Conservation (phyloP, 2,329 filamentous ascomycete genomes). For the Penicillium sp. region DNA sequence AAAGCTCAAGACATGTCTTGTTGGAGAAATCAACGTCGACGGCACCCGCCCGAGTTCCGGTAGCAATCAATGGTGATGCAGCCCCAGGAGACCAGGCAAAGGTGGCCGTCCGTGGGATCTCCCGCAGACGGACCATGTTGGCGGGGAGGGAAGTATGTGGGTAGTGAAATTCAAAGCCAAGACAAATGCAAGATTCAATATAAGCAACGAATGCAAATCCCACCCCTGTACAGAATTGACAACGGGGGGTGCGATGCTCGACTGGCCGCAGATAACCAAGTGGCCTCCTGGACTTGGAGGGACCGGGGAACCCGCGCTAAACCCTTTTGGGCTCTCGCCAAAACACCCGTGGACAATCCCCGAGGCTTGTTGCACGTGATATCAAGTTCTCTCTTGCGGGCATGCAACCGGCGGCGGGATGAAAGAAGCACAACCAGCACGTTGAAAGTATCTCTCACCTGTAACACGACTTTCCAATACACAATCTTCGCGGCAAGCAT, state of each 20-base stretch:
- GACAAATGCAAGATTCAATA: slow-evolving; percentile 20
- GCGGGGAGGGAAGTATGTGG: slow-evolving; percentile 25
- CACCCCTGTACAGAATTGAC: slow-evolving; percentile 34
- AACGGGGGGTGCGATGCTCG: slow-evolving; percentile 35
- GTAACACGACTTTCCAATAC: background rate
- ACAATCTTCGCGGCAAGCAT: background rate
- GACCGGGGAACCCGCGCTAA: slow-evolving; percentile 34
- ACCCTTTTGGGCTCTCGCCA: slow-evolving; percentile 36
- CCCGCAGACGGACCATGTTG: slow-evolving; percentile 90
- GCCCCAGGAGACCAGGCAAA: slow-evolving; percentile 94
- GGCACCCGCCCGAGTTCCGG: slow-evolving; percentile 90
- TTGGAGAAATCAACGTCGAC: slow-evolving; percentile 97
- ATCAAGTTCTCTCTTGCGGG: slow-evolving; percentile 27
- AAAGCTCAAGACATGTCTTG: slow-evolving; percentile 93
- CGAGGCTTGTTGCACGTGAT: slow-evolving; percentile 34
- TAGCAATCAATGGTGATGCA: slow-evolving; percentile 79
- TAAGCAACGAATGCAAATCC: slow-evolving; percentile 23
- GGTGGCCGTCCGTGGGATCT: slow-evolving; percentile 93
- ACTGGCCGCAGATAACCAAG: slow-evolving; percentile 39
- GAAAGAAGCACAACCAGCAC: background rate
- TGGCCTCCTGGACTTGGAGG: slow-evolving; percentile 43
- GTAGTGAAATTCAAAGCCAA: slow-evolving; percentile 21
- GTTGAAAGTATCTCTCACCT: background rate
- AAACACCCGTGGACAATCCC: slow-evolving; percentile 28
- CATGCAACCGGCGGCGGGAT: background rate